These are phyloP conservation scores for Sphagnum fallax DNA, from an alignment of 228 moss, liverwort and hornwort species.

Conservation along the genomic window DNA sequence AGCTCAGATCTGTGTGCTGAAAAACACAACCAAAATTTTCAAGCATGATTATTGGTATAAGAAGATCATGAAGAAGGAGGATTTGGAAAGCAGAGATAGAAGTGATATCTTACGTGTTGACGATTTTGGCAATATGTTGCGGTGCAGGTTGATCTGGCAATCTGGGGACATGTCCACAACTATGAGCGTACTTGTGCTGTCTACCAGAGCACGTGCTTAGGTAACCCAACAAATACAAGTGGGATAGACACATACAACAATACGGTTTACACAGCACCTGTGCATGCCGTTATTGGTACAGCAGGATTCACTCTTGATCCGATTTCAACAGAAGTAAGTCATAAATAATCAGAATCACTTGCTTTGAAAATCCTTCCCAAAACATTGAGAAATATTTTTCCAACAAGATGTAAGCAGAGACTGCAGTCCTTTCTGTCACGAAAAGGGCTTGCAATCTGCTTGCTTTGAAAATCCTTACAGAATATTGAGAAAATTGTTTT, in stretches of 20 bases:
- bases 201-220: slow-evolving; percentile 32
- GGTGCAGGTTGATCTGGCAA: slow-evolving; percentile 44
- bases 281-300: slow-evolving; percentile 48
- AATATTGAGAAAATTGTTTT: not conserved
- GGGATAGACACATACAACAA: slow-evolving; percentile 38
- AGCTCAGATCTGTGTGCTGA: not conserved
- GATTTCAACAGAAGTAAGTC: slow-evolving; percentile 16
- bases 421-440: too few relatives aligned
- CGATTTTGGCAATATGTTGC: not conserved
- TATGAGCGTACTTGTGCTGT: slow-evolving; percentile 53
- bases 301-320: slow-evolving; percentile 31
- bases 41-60: not conserved
- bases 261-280: slow-evolving; percentile 34
- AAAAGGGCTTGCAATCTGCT: too few relatives aligned
- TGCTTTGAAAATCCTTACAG: not conserved
- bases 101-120: not conserved
- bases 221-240: slow-evolving; percentile 20
- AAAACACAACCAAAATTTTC: not conserved
- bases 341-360: not conserved
- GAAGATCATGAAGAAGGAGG: not conserved
- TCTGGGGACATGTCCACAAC: slow-evolving; percentile 68
- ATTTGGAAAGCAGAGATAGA: not conserved
- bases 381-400: too few relatives aligned
- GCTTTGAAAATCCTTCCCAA: not conserved
- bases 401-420: too few relatives aligned